Evolutionary conservation across 306 rosid species (phyloP).

Genomic region (Cicer cuneatum): DNA sequence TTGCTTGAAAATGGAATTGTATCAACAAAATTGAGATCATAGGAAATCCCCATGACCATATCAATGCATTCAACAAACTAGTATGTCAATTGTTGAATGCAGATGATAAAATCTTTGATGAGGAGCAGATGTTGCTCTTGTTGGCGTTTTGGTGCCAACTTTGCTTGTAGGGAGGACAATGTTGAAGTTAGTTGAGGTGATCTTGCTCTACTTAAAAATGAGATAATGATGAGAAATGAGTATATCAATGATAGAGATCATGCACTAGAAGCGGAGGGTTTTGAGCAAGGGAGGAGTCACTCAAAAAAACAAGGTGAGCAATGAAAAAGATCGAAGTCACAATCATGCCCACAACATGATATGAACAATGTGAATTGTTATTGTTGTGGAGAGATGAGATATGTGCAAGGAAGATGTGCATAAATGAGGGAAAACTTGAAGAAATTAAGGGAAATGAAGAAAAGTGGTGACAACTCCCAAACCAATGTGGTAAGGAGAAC

Average conservation of each 20-base stretch:
- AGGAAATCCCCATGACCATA: no score
- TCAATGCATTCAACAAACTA: no score
- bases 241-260: not conserved
- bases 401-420: no score
- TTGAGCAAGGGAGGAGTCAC: not conserved
- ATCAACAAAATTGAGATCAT: no score
- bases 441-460: no score
- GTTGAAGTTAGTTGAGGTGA: not conserved
- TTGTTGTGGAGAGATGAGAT: no score
- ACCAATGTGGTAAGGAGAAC: not conserved
- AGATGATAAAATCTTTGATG: not conserved
- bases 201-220: not conserved
- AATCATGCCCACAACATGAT: not conserved
- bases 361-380: not conserved
- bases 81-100: no score
- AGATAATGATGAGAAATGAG: not conserved
- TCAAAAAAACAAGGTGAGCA: not conserved
- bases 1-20: no score
- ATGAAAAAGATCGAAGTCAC: not conserved
- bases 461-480: not conserved
- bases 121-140: not conserved
- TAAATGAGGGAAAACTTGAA: no score
- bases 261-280: not conserved
- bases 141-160: not conserved
- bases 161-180: no score